Evolutionary conservation across 2,329 filamentous ascomycete genomes (phyloP), one percentile per base, ranked within the genome.

Genomic region (Calonectria pseudoturangicola): DNA sequence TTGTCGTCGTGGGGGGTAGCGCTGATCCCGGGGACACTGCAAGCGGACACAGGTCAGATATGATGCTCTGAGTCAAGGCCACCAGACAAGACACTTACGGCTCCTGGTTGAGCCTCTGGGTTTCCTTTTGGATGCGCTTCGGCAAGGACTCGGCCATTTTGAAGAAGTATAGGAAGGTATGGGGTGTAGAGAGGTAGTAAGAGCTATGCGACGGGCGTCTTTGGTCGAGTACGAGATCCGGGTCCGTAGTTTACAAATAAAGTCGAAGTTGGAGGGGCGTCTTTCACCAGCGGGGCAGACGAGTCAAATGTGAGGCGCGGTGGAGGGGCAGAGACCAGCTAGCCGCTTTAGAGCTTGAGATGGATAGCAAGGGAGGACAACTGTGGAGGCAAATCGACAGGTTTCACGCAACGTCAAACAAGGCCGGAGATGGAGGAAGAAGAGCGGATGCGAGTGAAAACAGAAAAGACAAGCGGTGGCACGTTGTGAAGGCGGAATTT

Each of bases 51-150:
- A 60, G 71, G 71, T 81, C 72, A 81, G 68, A 69, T 73, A 68
- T 27, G 68, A 74, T 73, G 60, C 48, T 18, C 62, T 48, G 71
- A 62, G 66, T 68, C 66, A 68, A 71, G 30, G 25, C 21, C 21
- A 64, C 43, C 41, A 43, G 56, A 48, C 66, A 50, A 68, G 62
- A 73, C 71, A 77, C 94, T 85, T 90, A 98, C 95, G 97, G 97
- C 86, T 99, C 97, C 75, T 95, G 94, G 92, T 98, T 96, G 79
- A 99, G 91, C 82, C 97, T 93, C 87, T 99, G 96, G 25, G 97
- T 99, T 91, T 99, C 97, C 87, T 99, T 99, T 82, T 98, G 91
- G 82, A 99, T 99, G 83, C 97, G 91, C 89, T 99, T 99, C 39
- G 97, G 96, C 77, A 99, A 89, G 75, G 54, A 41, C 3, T 60